Evolutionary conservation across 2,329 filamentous ascomycete species (phyloP), one percentile per base, ranked within the genome.

Genomic region (Chaetothyriales sp.): DNA sequence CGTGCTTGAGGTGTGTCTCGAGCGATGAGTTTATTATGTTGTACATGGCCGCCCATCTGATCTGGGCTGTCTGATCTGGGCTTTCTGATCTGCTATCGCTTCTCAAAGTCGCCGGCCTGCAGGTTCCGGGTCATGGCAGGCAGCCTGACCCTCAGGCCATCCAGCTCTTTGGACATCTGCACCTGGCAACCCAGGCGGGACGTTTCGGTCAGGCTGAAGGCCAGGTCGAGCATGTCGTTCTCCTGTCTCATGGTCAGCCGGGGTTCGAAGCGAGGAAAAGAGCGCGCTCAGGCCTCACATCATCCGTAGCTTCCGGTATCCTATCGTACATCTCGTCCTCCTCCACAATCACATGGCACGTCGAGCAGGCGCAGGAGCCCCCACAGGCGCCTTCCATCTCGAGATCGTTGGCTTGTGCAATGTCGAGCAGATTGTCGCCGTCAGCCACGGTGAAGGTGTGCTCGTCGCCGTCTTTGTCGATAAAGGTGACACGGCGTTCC

Each of bases 321-420:
- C 78, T 80, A 60, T 90, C 85, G 70, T 85, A 90, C 68, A 81
- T 77, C 4, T 78, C 77, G 45, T 86, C 80, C 63, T 85, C 81
- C 53, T 79, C 69, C 40, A 95, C 85, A 56, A 95, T 89, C 52
- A 94, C 83, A 70, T 95, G 89, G 72, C 89, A 95, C 5, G 89
- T 95, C 52, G 86, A 92, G 72, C 89, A 95, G 51, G 89, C 89
- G 69, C 89, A 95, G 33, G 86, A 92, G 19, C 89, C 92, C 60
- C 92, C 92, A 65, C 92, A 98, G 10, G 92, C 92, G 56, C 92
- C 81, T 74, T 98, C 92, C 90, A 98, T 97, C 68, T 98, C 92
- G 44, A 98, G 74, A 64, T 97, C 90, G 68, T 97, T 80, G 46
- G 85, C 87, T 67, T 95, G 90, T 19, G 90, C 92, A 64, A 98